phyloP scores from a whole-genome alignment of 257 asterid species.

The Przewalskia tangutica region DNA sequence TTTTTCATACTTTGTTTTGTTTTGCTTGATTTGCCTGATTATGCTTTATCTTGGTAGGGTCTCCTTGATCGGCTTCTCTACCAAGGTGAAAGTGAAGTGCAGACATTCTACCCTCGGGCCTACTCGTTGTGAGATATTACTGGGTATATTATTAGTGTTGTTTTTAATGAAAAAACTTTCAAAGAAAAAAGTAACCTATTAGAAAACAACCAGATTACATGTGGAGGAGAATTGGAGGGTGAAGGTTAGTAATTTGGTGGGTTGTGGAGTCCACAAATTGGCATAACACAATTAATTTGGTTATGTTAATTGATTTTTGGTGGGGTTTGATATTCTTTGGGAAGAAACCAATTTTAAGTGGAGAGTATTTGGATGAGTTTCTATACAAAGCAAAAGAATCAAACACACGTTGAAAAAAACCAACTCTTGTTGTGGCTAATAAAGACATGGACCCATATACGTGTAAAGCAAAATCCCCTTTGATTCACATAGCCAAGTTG shows the following conservation, averaged over 20 bases:
- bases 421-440: slow-evolving; percentile 39
- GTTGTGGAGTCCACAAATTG: slow-evolving; percentile 22
- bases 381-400: slow-evolving; percentile 42
- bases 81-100: too few relatives aligned
- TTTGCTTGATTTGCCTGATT: too few relatives aligned
- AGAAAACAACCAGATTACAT: too few relatives aligned
- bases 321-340: neutral
- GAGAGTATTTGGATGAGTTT: slow-evolving; percentile 48
- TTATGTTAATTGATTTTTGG: neutral
- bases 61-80: too few relatives aligned
- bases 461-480: too few relatives aligned
- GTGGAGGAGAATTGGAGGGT: neutral
- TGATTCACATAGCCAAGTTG: neutral
- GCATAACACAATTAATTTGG: slow-evolving; percentile 8
- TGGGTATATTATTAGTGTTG: too few relatives aligned
- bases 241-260: neutral
- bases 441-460: slow-evolving; percentile 43
- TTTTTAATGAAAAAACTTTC: too few relatives aligned
- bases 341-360: slow-evolving; percentile 6
- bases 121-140: too few relatives aligned
- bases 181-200: too few relatives aligned
- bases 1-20: too few relatives aligned
- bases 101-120: too few relatives aligned
- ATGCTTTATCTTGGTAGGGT: too few relatives aligned
- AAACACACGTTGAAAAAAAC: slow-evolving; percentile 25